Conservation (phyloP, 176 grass and related monocot genomes). For the Eremochloa ophiuroides region DNA sequence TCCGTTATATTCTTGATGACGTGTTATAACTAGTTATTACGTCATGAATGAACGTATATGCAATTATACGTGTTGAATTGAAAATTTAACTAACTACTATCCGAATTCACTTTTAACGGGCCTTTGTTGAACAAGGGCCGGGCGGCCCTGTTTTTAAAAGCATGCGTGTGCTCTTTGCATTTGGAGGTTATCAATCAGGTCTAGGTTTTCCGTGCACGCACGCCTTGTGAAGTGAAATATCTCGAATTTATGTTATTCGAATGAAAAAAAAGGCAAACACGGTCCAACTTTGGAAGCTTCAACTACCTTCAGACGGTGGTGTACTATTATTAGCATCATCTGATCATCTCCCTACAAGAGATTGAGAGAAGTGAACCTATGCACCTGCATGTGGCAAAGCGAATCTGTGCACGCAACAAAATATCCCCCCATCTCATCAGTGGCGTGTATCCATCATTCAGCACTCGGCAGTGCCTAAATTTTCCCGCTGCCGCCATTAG, state of each 20-base stretch:
- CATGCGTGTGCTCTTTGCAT: background rate
- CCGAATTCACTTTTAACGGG: too few species aligned
- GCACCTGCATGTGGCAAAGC: background rate
- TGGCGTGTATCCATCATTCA: background rate
- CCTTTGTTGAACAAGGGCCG: too few species aligned
- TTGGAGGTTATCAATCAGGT: background rate
- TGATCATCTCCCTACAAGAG: conserved; percentile 17
- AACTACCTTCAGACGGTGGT: background rate
- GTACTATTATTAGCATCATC: background rate
- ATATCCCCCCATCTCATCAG: background rate
- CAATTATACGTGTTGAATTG: too few species aligned
- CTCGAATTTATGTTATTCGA: background rate
- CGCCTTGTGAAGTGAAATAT: background rate
- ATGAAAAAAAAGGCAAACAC: background rate
- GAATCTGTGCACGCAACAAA: conserved; percentile 3
- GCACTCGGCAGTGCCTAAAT: background rate
- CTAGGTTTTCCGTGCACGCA: conserved; percentile 33
- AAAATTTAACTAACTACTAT: too few species aligned
- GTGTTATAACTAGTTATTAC: too few species aligned
- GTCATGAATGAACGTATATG: background rate
- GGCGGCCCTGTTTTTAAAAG: too few species aligned
- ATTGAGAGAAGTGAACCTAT: background rate
- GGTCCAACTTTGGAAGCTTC: background rate
- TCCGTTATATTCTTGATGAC: background rate
- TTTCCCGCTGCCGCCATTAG: background rate